A percentile compares a stretch with the other conserved stretches of the same genome.
These are phyloP conservation scores for Thielaviopsis musarum DNA, from an alignment of 2,329 filamentous ascomycete genomes.

Conservation along the genomic window DNA sequence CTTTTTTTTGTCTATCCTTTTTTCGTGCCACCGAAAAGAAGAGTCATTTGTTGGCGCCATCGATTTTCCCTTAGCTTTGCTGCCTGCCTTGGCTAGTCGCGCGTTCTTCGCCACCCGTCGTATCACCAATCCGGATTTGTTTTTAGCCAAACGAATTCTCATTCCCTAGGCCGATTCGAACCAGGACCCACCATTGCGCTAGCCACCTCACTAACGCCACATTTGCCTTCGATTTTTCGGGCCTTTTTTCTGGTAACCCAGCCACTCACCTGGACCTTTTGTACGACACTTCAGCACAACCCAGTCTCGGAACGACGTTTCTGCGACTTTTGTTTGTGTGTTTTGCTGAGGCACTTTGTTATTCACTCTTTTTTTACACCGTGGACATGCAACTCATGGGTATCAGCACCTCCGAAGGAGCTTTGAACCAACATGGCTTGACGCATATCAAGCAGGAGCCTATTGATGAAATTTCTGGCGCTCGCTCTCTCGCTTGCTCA, in stretches of 20 bases:
- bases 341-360: not conserved
- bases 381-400: not conserved
- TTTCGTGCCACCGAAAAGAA: not conserved
- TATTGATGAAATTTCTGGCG: slow-evolving; percentile 4
- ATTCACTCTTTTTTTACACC: not conserved
- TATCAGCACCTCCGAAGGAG: not conserved
- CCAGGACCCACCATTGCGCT: not conserved
- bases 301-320: not conserved
- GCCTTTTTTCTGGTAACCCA: not conserved
- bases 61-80: not conserved
- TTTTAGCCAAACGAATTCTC: not conserved
- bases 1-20: not conserved
- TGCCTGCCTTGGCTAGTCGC: slow-evolving; percentile 8
- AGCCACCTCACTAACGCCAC: slow-evolving; percentile 4
- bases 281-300: not conserved
- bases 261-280: not conserved
- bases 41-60: not conserved
- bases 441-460: slow-evolving; percentile 10
- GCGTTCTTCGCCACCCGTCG: slow-evolving; percentile 9
- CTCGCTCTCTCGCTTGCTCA: not conserved
- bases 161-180: not conserved
- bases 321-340: not conserved
- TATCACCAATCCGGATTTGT: slow-evolving; percentile 8
- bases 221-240: not conserved
- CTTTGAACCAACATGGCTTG: slow-evolving; percentile 1